Base-by-base conservation (phyloP, 108 stramenopile genomes). In the Skeletonema costatum region DNA sequence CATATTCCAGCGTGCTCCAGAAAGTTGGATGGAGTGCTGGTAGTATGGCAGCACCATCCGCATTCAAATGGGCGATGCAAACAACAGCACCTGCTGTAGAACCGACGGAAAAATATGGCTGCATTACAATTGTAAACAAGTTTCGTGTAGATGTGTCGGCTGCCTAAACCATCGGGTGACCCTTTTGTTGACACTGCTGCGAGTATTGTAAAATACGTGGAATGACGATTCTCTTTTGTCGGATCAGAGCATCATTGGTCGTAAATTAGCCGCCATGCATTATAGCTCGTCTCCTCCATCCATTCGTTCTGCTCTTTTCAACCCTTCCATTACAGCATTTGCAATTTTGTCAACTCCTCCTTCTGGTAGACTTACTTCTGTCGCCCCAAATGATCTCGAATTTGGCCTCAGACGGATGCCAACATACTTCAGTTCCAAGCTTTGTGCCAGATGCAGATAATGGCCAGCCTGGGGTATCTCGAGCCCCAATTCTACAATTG, bases 361-460 rank as follows among this genome's bases (percentile, higher is more conserved):
- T 30, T 30, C 30, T 60, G 66, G 59, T 6, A 76, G n/a, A 56
- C 38, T 46, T 7, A 74, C 74, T 59, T 74, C 62, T 1, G 74
- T 74, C 21, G 74, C 74, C 5, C 74, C 74, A 21, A 74, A 56
- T 13, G 74, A 74, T 39, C 74, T 65, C 32, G n/a, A 33, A 74
- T 74, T 65, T 59, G 50, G 53, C 46, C 32, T 44, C n/a, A 74
- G 32, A 32, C 44, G 66, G 3, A 74, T 39, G 2, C 66, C 51
- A 21, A 74, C 38, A 66, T 74, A 65, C 0, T 74, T 59, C 13
- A 74, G 41, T n/a, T 65, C 74, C 74, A 74, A 58, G 12, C 64
- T 42, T 3, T 30, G 32, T 25, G 74, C 65, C 21, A 74, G 56
- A 25, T 74, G 74, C 6, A 64, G 33, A 19, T 74, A 74, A 74